phyloP scores from a whole-genome alignment of 176 grass and related monocot species.

The Zea luxurians region DNA sequence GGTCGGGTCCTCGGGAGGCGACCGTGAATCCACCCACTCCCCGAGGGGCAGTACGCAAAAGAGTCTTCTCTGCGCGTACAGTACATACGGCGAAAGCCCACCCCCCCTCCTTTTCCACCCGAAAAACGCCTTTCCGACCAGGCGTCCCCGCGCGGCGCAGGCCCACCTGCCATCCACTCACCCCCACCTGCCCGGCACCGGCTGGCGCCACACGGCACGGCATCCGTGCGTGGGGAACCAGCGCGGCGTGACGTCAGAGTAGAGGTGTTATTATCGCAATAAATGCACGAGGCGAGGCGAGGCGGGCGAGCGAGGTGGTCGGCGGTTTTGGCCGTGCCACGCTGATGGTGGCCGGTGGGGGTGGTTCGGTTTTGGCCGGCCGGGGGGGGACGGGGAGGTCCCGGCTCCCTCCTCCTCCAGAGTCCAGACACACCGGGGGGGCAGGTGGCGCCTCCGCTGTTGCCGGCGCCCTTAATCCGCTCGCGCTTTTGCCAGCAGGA shows the following conservation, averaged over 20 bases:
- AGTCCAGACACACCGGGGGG: no score
- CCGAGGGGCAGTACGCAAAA: slow-evolving; percentile 20
- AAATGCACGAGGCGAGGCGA: neutral
- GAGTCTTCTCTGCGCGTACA: neutral
- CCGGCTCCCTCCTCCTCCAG: no score
- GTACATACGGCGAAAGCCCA: neutral
- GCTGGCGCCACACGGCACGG: neutral
- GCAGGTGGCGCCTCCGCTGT: no score
- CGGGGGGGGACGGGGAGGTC: no score
- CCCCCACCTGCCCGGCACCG: neutral
- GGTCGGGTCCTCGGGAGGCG: slow-evolving; percentile 32
- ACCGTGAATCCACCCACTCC: neutral
- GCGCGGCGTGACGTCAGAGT: neutral
- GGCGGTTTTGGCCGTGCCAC: no score
- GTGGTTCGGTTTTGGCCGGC: no score
- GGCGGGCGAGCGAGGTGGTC: no score
- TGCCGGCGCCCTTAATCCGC: no score
- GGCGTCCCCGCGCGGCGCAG: neutral
- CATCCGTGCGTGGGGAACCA: slow-evolving; percentile 9
- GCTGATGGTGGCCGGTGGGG: no score
- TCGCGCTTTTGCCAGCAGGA: no score
- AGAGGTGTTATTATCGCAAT: neutral
- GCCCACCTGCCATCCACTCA: slow-evolving; percentile 1
- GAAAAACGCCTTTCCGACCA: slow-evolving; percentile 9
- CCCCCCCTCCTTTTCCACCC: neutral